phyloP scores from a whole-genome alignment of 2,329 filamentous ascomycete genomes.

The Dendryphion nanum region DNA sequence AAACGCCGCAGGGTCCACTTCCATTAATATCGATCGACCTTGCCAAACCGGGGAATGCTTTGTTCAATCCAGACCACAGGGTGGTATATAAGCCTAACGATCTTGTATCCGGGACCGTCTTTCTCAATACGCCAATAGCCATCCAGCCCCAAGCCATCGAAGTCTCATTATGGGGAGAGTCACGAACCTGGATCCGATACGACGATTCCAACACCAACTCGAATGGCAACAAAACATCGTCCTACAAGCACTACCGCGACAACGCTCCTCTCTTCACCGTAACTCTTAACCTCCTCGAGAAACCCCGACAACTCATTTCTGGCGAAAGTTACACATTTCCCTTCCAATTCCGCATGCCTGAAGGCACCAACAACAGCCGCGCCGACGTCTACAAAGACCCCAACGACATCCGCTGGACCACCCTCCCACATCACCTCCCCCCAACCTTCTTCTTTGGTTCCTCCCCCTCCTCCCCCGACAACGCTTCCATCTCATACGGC shows the following conservation, averaged over 20 bases:
- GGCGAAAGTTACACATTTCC: conserved; percentile 17
- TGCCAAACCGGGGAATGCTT: too few relatives aligned
- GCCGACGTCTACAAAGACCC: conserved; percentile 16
- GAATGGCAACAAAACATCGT: conserved; percentile 1
- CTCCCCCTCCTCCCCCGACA: conserved; percentile 6
- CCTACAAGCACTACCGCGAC: conserved; percentile 23
- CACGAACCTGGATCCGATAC: conserved; percentile 17
- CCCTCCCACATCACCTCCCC: conserved; percentile 19
- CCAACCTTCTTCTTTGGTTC: conserved; percentile 16
- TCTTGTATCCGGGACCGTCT: conserved; percentile 14
- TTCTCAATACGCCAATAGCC: conserved; percentile 10
- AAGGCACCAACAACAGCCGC: conserved; percentile 14
- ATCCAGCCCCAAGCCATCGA: conserved; percentile 18
- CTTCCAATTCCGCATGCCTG: conserved; percentile 19
- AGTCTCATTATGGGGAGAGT: conserved; percentile 21
- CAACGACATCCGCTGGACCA: conserved; percentile 11
- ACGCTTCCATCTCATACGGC: conserved; percentile 18
- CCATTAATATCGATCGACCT: conserved; percentile 17
- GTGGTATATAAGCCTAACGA: conserved; percentile 21
- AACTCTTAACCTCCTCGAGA: conserved; percentile 12
- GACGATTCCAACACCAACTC: not conserved
- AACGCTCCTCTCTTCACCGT: conserved; percentile 20
- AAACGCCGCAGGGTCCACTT: conserved; percentile 12
- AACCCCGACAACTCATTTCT: conserved; percentile 6
- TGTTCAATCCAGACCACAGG: too few relatives aligned